Evolutionary conservation across 768 basidiomycete genomes (phyloP), one percentile per base, ranked within the genome.

Genomic region (Trametes meyenii): DNA sequence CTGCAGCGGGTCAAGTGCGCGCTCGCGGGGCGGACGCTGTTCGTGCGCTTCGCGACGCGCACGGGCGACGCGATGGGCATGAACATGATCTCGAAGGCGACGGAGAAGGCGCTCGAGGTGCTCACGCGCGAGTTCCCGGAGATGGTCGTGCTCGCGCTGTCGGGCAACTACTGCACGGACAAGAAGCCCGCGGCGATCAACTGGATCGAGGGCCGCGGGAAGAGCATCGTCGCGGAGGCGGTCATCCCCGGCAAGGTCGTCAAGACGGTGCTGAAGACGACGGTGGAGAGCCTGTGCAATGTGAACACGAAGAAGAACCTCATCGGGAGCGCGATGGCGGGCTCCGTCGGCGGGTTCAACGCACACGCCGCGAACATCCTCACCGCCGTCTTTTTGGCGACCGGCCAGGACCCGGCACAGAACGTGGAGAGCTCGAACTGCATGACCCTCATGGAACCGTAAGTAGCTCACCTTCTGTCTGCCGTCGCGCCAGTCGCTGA

Each of bases 71-170:
- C 97, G 43, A 99, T 98, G 96, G 97, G 97, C 17, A 99, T 99
- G 97, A 99, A 99, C 81, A 99, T 98, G 97, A 97, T 98, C 71
- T 92, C 90, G 10, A 99, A 99, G 77, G 97, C 96, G 2, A 95
- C 94, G 11, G 97, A 98, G 79, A 92, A 91, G 76, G 95, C 95
- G 21, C 83, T 99, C 13, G 94, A 90, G 69, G 83, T 81, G 21
- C 81, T 94, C 83, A 81, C 83, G 67, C 79, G 80, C 51, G 75
- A 87, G 69, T 99, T 94, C 80, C 96, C 96, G 3, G 87, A 89
- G 62, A 98, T 98, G 96, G 75, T 86, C 57, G 86, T 94, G 43
- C 83, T 97, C 36, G 92, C 96, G 10, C 83, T 99, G 16, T 93
- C 90, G 5, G 97, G 96, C 46, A 99, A 99, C 74, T 99, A 98